Evolutionary conservation across 2,329 filamentous ascomycete genomes (phyloP).

Genomic region (Teratosphaeria nubilosa): DNA sequence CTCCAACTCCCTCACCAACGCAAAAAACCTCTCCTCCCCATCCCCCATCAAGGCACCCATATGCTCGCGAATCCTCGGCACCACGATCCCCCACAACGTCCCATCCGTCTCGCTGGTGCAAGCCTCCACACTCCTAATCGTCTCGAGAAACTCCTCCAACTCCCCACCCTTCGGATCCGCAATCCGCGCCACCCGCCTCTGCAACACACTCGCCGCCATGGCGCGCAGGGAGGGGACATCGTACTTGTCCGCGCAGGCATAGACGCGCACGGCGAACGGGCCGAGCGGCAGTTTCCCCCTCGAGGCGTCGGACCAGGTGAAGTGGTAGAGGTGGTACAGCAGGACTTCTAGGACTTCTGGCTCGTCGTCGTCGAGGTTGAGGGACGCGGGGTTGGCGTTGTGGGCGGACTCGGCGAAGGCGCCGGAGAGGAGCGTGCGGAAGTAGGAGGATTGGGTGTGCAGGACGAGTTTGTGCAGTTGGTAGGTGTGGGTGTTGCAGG

Average conservation of each 20-base stretch:
- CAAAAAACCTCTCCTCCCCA: neutral
- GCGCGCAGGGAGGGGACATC: slow-evolving; percentile 22
- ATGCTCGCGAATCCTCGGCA: neutral
- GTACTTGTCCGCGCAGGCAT: slow-evolving; percentile 30
- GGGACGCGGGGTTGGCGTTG: neutral
- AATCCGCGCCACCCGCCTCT: neutral
- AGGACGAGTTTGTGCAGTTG: slow-evolving; percentile 33
- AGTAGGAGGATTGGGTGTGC: slow-evolving; percentile 32
- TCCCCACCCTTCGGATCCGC: neutral
- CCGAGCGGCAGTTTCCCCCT: neutral
- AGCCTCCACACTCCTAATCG: neutral
- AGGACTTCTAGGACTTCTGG: slow-evolving; percentile 8
- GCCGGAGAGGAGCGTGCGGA: slow-evolving; percentile 28
- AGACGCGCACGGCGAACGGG: slow-evolving; percentile 24
- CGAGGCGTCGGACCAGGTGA: slow-evolving; percentile 11
- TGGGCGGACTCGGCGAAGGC: slow-evolving; percentile 10
- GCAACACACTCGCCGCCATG: slow-evolving; percentile 1
- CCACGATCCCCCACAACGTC: neutral
- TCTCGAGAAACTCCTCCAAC: neutral
- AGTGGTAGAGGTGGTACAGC: slow-evolving; percentile 14
- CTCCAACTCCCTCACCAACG: neutral
- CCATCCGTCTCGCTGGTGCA: neutral
- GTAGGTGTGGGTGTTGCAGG: slow-evolving; percentile 29
- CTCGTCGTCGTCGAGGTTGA: slow-evolving; percentile 6
- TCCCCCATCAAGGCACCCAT: neutral